phyloP scores from a whole-genome alignment of 2,329 filamentous ascomycete genomes.

The Aspergillus ibericus region DNA sequence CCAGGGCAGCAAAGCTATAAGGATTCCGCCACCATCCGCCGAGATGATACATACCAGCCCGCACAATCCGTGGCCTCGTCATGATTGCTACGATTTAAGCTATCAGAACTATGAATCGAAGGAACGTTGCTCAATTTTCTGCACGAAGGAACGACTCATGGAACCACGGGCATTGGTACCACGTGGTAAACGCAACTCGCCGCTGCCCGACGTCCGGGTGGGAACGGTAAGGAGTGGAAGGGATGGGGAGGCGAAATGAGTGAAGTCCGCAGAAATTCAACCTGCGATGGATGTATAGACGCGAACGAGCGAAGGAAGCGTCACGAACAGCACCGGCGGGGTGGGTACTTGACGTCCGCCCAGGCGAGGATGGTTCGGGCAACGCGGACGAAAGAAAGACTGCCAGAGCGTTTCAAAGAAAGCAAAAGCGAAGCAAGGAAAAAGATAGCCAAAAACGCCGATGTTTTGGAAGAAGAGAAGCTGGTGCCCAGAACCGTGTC shows the following conservation, averaged over 20 bases:
- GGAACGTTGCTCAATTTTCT: conserved; percentile 9
- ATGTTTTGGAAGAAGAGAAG: conserved; percentile 12
- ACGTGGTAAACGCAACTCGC: conserved; percentile 12
- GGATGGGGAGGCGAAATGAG: conserved; percentile 3
- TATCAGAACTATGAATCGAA: conserved; percentile 11
- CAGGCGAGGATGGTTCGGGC: conserved; percentile 22
- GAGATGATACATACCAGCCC: conserved; percentile 41
- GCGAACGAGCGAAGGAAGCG: conserved; percentile 15
- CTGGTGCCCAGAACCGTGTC: conserved; percentile 14
- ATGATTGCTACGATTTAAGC: conserved; percentile 26
- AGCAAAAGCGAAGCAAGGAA: conserved; percentile 13
- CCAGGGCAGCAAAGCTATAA: background rate
- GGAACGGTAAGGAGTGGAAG: conserved; percentile 3
- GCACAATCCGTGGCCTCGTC: conserved; percentile 47
- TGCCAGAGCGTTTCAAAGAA: conserved; percentile 28
- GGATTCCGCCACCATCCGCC: background rate
- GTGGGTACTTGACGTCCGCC: conserved; percentile 10
- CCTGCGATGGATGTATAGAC: conserved; percentile 7
- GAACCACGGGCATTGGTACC: conserved; percentile 16
- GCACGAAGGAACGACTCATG: conserved; percentile 23
- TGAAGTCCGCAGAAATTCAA: conserved; percentile 6
- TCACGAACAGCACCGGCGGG: conserved; percentile 20
- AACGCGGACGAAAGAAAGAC: conserved; percentile 28
- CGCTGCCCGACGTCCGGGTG: conserved; percentile 7
- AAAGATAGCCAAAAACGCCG: conserved; percentile 10